Evolutionary conservation across 768 basidiomycete species (phyloP), one percentile per base, ranked within the genome.

Genomic region (Calocybe cyanea): DNA sequence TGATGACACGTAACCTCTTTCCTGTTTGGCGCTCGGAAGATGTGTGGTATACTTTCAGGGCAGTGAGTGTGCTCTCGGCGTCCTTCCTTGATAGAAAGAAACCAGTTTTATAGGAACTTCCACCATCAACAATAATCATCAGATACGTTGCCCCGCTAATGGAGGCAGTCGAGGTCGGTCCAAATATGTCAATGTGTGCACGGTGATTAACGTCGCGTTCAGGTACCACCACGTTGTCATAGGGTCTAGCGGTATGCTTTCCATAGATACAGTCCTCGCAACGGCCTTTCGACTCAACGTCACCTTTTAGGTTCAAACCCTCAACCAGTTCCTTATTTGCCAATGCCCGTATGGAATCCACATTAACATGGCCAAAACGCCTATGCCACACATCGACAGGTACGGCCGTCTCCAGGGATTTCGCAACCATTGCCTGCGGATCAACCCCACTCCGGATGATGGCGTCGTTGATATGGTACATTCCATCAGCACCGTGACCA

Each of bases 341-440:
- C 25, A 28, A 11, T 11, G 5, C 25, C 5, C 25, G 25, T 28
- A 28, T 28, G 25, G 25, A 5, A 6, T 5, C 25, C 5, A 28
- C 25, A 28, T 11, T 28, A 6, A 11, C 25, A 28, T 28, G 25
- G 6, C 25, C 25, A 28, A 28, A 28, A 11, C 25, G 25, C 11
- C 25, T 28, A 11, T 28, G 25, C 25, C 25, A 28, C n/a, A n/a
- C n/a, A n/a, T n/a, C n/a, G n/a, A n/a, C n/a, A n/a, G n/a, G n/a
- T n/a, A n/a, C n/a, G n/a, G n/a, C n/a, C n/a, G 19, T 57, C 44
- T 7, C 49, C 45, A 8, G 50, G 7, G 58, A 59, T 6, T 41
- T 25, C 8, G 45, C 41, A 10, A 48, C 34, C 7, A 50, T 46
- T 1, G 52, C 54, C 0, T 23, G n/a, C n/a, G n/a, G n/a, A n/a